Percentiles rank a stretch among this genome's conserved stretches.
Conservation (phyloP, 768 basidiomycete genomes). For the Tricholoma flavovirens region DNA sequence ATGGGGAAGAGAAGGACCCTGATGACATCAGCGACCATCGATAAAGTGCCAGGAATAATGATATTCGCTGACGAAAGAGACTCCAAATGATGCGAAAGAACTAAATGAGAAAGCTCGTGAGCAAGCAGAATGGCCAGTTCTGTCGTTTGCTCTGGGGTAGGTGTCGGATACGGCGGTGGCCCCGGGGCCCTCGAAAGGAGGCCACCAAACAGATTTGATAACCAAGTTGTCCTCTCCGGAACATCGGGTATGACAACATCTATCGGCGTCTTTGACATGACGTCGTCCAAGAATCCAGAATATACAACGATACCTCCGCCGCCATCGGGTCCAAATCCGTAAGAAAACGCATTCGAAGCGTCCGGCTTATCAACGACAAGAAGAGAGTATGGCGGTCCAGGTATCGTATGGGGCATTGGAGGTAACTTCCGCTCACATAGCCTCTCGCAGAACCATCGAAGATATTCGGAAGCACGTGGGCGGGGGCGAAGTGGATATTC, state of each 20-base stretch:
- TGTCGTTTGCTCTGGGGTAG: conserved; percentile 77
- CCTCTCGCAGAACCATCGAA: conserved; percentile 52
- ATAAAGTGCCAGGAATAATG: conserved; percentile 73
- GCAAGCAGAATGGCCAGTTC: conserved; percentile 88
- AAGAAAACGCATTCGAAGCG: conserved; percentile 87
- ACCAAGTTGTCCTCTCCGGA: conserved; percentile 34
- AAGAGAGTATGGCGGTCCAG: conserved; percentile 86
- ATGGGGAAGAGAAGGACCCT: conserved; percentile 81
- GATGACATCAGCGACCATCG: conserved; percentile 69
- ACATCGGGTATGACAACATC: conserved; percentile 13
- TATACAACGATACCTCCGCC: conserved; percentile 93
- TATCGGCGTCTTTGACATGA: conserved; percentile 48
- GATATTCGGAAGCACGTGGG: conserved; percentile 66
- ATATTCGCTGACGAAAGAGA: conserved; percentile 82
- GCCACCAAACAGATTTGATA: conserved; percentile 42
- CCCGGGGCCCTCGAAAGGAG: conserved; percentile 30
- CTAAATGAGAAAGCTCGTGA: conserved; percentile 89
- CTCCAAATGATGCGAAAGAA: conserved; percentile 89
- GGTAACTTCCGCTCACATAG: conserved; percentile 38
- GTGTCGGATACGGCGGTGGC: conserved; percentile 38
- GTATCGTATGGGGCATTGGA: conserved; percentile 48
- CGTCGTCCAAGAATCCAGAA: conserved; percentile 87
- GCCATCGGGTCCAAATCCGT: conserved; percentile 89
- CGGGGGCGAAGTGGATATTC: conserved; percentile 79
- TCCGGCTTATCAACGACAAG: conserved; percentile 85